Evolutionary conservation across 78 protist species (phyloP).

Genomic region (Cavenderia fasciculata): DNA sequence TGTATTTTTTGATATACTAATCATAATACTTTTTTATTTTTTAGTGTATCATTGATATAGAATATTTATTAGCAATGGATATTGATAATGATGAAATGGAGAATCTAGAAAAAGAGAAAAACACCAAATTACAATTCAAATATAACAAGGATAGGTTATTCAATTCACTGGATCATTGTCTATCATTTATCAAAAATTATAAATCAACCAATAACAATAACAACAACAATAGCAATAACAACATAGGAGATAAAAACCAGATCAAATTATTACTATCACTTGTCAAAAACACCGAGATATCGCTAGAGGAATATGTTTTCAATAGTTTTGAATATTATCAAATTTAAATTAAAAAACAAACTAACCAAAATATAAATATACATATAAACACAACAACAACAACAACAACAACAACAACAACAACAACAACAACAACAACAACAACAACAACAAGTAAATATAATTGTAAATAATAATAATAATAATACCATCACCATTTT

Average conservation of each 20-base stretch:
- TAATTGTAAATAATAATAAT: too few relatives aligned
- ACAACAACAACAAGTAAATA: too few relatives aligned
- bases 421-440: neutral
- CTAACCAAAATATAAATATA: too few relatives aligned
- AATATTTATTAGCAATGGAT: neutral
- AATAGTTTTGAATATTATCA: constrained; percentile 74
- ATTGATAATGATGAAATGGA: neutral
- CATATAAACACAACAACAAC: neutral
- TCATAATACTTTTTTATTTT: neutral
- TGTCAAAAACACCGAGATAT: constrained; percentile 33
- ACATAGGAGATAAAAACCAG: neutral
- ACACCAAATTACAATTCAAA: neutral
- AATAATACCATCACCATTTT: too few relatives aligned
- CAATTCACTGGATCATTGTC: neutral
- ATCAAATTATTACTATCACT: constrained; percentile 27
- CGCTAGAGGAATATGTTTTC: constrained; percentile 49
- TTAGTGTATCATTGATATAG: neutral
- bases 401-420: neutral
- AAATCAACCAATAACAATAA: too few relatives aligned
- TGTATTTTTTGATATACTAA: neutral
- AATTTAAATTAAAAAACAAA: constrained; percentile 7
- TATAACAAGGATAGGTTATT: neutral
- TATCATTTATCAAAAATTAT: neutral
- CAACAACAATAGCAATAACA: too few relatives aligned
- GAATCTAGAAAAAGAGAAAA: neutral